Evolutionary conservation across 371 early-diverging fungal genomes (phyloP).

Genomic region (Mucor indicus): DNA sequence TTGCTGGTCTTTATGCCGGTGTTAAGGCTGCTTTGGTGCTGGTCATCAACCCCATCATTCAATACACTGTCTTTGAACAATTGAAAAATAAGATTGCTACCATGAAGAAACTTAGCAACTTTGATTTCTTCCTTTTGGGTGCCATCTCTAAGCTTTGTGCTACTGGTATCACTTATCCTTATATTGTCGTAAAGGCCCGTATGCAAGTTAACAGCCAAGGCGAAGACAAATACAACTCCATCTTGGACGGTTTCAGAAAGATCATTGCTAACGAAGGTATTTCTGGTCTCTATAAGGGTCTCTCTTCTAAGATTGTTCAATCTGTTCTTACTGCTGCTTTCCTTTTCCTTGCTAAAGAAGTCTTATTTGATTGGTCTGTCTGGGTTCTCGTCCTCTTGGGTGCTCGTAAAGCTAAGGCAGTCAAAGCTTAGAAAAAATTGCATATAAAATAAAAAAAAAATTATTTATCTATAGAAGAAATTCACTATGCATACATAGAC

Average conservation of each 20-base stretch:
- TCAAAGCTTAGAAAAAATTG: too few species aligned
- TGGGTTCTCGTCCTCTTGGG: slow-evolving; percentile 58
- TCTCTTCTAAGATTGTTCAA: slow-evolving; percentile 89
- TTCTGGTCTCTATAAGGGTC: slow-evolving; percentile 84
- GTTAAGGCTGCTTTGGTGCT: slow-evolving; percentile 90
- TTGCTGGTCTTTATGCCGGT: slow-evolving; percentile 85
- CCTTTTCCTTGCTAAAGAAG: slow-evolving; percentile 90
- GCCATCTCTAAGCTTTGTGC: slow-evolving; percentile 93
- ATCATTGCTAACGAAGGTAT: slow-evolving; percentile 86
- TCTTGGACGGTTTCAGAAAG: slow-evolving; percentile 87
- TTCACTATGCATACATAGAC: too few species aligned
- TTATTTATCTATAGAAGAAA: too few species aligned
- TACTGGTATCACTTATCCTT: slow-evolving; percentile 94
- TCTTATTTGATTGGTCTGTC: slow-evolving; percentile 73
- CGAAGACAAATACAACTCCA: slow-evolving; percentile 73
- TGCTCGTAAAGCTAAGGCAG: slow-evolving; percentile 48
- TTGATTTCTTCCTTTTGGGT: slow-evolving; percentile 94
- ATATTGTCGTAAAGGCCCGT: slow-evolving; percentile 94
- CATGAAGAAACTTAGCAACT: slow-evolving; percentile 59
- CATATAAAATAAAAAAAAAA: too few species aligned
- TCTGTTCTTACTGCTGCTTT: slow-evolving; percentile 90
- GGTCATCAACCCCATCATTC: slow-evolving; percentile 97
- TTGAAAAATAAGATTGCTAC: slow-evolving; percentile 66
- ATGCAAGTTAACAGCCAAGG: slow-evolving; percentile 91
- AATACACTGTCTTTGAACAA: slow-evolving; percentile 96